Conservation (phyloP, 75 land plant species). For the Selaginella moellendorffii region DNA sequence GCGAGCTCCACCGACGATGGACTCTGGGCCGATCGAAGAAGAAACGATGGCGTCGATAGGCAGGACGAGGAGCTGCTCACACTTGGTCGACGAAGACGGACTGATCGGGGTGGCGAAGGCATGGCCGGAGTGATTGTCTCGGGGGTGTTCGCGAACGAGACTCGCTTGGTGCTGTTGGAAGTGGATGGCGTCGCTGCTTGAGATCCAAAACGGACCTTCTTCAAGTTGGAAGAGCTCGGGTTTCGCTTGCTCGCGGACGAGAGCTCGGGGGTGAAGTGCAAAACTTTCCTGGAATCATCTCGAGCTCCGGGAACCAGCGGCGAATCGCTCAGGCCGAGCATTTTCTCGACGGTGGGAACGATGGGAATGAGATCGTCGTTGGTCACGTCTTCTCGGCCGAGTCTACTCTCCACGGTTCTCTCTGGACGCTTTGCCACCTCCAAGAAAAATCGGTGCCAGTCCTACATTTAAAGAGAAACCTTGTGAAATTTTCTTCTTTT, state of each 20-base stretch:
- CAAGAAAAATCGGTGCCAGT: background rate
- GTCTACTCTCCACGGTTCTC: background rate
- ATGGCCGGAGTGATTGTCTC: background rate
- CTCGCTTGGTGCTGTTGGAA: background rate
- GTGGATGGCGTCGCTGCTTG: background rate
- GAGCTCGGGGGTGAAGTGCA: background rate
- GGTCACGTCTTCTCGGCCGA: background rate
- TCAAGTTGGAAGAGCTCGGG: background rate
- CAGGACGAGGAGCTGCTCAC: background rate
- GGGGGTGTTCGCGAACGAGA: background rate
- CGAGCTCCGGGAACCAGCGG: background rate
- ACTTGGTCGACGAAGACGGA: background rate
- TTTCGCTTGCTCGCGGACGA: background rate
- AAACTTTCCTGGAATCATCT: conserved; percentile 9
- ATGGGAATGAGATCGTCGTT: background rate
- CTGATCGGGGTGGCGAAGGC: background rate
- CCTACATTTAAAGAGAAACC: background rate
- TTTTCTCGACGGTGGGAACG: background rate
- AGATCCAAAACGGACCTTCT: background rate
- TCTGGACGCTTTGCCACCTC: background rate
- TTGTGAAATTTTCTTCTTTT: background rate
- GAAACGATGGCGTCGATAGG: background rate
- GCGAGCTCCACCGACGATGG: background rate
- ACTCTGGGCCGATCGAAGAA: background rate
- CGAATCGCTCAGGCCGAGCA: background rate